Evolutionary conservation across 2,329 filamentous ascomycete species (phyloP), one percentile per base, ranked within the genome.

Genomic region (Juglanconis juglandina): DNA sequence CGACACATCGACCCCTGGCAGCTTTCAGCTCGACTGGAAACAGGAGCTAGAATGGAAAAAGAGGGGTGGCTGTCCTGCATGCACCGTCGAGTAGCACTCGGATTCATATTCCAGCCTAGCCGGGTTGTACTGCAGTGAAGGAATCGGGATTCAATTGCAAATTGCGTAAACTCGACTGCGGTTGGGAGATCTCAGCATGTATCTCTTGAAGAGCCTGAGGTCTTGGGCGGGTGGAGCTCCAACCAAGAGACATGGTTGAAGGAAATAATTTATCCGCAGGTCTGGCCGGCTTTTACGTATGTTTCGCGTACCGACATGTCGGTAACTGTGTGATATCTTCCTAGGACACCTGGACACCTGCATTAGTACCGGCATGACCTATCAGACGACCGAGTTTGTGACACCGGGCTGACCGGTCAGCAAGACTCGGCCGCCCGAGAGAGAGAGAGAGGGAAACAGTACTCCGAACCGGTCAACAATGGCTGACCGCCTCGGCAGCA

Each of bases 31-130:
- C 44, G 17, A 49, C 46, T 32, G 13, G 44, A 30, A 33, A 49
- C 11, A 34, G 24, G 35, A 54, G 52, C 39, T 34, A 46, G 30
- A 32, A 24, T 17, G 30, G 24, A n/a, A 48, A 35, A 33, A 42
- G 42, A 52, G 55, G 41, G 41, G 39, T 56, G 39, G 41, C 42
- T 53, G 61, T 58, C 61, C 49, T 60, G 61, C 53, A 55, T 63
- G 49, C 51, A 60, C 58, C 61, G 8, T 63, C 17, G 34, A 48
- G 61, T 63, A 41, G 59, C 53, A 63, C 33, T 60, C 61, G 61
- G 58, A 60, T 37, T 51, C 42, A 57, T 51, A 54, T 41, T 35
- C 33, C 50, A 49, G 42, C 49, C 33, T 56, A 35, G 34, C 44
- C 44, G 37, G 42, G 53, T 55, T 14, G 33, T 24, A 56, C 42